A percentile compares a stretch with the other conserved stretches of the same genome.
phyloP scores from a whole-genome alignment of 805 yeast genomes.

The Wickerhamiella alocasiicola region DNA sequence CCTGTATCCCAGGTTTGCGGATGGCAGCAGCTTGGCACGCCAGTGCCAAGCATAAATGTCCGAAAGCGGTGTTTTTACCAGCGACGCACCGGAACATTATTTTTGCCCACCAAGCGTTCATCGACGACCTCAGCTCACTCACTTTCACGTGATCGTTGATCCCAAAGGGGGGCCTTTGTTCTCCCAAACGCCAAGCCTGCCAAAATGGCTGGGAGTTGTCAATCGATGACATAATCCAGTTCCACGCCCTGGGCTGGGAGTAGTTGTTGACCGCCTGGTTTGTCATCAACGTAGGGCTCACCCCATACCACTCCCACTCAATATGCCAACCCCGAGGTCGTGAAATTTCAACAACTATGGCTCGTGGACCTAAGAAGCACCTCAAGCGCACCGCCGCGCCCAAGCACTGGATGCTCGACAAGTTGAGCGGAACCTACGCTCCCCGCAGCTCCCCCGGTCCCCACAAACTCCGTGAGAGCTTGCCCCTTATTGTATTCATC shows the following conservation, averaged over 20 bases:
- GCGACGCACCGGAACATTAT: no score
- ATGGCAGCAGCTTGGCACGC: no score
- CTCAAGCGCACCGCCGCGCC: conserved; percentile 99
- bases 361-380: conserved; percentile 67
- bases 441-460: conserved; percentile 99
- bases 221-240: no score
- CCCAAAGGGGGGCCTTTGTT: no score
- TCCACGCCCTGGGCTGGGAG: no score
- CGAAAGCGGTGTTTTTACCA: no score
- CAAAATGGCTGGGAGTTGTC: no score
- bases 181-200: not conserved
- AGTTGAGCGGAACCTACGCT: conserved; percentile 97
- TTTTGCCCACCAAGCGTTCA: no score
- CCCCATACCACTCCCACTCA: conserved; percentile 2
- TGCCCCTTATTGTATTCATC: conserved; percentile 91
- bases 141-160: no score
- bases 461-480: conserved; percentile 96
- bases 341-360: conserved; percentile 12
- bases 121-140: no score
- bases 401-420: conserved; percentile 99
- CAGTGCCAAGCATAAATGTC: no score
- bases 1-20: no score
- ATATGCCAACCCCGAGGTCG: not conserved
- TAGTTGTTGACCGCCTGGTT: not conserved
- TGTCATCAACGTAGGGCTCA: not conserved